Base-by-base conservation (phyloP, 2,329 filamentous ascomycete species). In the Cordyceps farinosa region DNA sequence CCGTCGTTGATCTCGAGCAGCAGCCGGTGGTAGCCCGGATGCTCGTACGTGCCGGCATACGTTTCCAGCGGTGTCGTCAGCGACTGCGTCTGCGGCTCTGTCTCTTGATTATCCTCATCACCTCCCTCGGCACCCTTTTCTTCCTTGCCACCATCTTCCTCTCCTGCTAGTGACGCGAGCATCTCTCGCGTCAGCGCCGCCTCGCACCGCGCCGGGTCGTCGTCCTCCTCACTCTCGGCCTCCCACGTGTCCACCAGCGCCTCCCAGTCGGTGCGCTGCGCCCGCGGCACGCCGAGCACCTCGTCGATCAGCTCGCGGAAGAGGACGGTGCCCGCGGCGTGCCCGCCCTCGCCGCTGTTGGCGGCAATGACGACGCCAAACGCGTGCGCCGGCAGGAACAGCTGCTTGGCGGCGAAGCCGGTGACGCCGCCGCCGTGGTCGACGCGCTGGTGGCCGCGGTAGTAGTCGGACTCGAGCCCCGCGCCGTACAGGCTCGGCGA, bases 321-420 rank as follows among this genome's bases (percentile, higher is more conserved):
- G 1, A 74, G 4, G 8, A 69, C 63, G 0, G 65, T 61, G 0
- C 65, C 65, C 11, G 63, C 66, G 0, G 71, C 65, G 11, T 65
- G 48, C 3, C 61, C 62, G 0, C 66, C 66, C 0, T 66, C 66
- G 2, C 59, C 64, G 0, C 70, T 65, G 34, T 74, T 74, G 1
- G 68, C 69, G 9, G 72, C 54, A 0, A 73, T 63, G 29, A 68
- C 67, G 5, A 63, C 67, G 1, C 72, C 72, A 45, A 74, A 71
- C 10, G 65, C 65, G 32, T 67, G 55, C 0, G 62, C 66, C 1
- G 71, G 72, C 1, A 74, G n/a, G 47, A 73, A 72, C 13, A 71
- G 66, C 40, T 72, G 71, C 0, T 64, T 67, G 4, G 67, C 69
- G 0, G 64, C 66, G 38, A 70, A 72, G 0, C 72, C 72, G 7